phyloP scores from a whole-genome alignment of 805 yeast genomes.

The Saturnispora dispora region DNA sequence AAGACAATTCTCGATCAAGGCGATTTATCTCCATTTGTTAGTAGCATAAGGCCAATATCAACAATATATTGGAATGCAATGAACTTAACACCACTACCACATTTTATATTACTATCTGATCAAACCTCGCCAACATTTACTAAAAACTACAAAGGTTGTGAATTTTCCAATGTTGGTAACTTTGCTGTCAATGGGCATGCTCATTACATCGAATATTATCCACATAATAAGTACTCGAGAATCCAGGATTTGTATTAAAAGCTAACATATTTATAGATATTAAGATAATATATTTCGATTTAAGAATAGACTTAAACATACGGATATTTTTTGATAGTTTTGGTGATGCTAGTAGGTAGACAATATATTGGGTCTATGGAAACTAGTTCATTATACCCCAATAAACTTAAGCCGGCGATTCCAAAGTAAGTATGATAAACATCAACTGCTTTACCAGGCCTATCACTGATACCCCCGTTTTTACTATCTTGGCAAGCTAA shows the following conservation, averaged over 20 bases:
- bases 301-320: constrained; percentile 8
- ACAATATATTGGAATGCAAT: constrained; percentile 65
- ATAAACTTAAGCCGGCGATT: constrained; percentile 73
- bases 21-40: constrained; percentile 70
- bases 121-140: constrained; percentile 62
- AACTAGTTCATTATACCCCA: constrained; percentile 52
- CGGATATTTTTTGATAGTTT: constrained; percentile 25
- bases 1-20: constrained; percentile 85
- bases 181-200: constrained; percentile 39
- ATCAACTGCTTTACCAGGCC: constrained; percentile 86
- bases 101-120: constrained; percentile 55
- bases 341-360: constrained; percentile 49
- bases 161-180: constrained; percentile 62
- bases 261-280: neutral
- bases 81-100: constrained; percentile 72
- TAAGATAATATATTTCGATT: neutral
- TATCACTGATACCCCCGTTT: constrained; percentile 85
- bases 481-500: constrained; percentile 66
- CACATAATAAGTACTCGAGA: constrained; percentile 45
- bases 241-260: constrained; percentile 34
- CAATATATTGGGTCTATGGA: constrained; percentile 82
- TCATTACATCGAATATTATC: constrained; percentile 66
- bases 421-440: constrained; percentile 92
- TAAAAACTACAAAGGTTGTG: constrained; percentile 74
- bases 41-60: constrained; percentile 49